These are phyloP conservation scores for Mucor mucedo DNA, from an alignment of 371 early-diverging fungal species.

Conservation along the genomic window DNA sequence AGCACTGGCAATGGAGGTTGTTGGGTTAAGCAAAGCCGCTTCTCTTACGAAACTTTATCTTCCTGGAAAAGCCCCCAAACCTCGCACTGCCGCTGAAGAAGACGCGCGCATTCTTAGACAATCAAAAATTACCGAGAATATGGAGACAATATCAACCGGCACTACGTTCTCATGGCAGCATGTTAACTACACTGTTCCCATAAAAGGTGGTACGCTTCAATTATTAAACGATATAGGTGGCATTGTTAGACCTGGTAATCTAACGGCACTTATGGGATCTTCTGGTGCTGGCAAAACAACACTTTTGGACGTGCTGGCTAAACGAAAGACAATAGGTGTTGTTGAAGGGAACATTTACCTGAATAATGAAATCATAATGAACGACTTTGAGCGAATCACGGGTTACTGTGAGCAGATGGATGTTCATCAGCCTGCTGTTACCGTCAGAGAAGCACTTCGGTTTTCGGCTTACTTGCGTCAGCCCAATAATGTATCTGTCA, in stretches of 20 bases:
- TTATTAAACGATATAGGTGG: conserved; percentile 53
- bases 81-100: conserved; percentile 33
- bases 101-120: conserved; percentile 32
- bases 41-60: conserved; percentile 57
- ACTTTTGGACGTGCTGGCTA: conserved; percentile 81
- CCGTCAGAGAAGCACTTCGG: conserved; percentile 66
- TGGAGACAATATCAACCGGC: conserved; percentile 43
- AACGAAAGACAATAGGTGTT: conserved; percentile 77
- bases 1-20: conserved; percentile 52
- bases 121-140: conserved; percentile 29
- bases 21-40: conserved; percentile 48
- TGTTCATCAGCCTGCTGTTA: conserved; percentile 67
- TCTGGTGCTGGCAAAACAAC: conserved; percentile 91
- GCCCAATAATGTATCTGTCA: conserved; percentile 50
- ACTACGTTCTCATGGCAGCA: conserved; percentile 64
- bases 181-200: conserved; percentile 57
- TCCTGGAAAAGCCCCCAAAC: conserved; percentile 41
- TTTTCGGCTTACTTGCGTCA: conserved; percentile 72
- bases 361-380: conserved; percentile 51
- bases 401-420: conserved; percentile 87
- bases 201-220: conserved; percentile 55
- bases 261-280: conserved; percentile 83
- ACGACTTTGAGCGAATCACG: conserved; percentile 72
- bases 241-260: conserved; percentile 66
- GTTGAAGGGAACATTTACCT: conserved; percentile 70